Conservation (phyloP, 2,329 filamentous ascomycete genomes). For the Calcarisporium arbuscula region DNA sequence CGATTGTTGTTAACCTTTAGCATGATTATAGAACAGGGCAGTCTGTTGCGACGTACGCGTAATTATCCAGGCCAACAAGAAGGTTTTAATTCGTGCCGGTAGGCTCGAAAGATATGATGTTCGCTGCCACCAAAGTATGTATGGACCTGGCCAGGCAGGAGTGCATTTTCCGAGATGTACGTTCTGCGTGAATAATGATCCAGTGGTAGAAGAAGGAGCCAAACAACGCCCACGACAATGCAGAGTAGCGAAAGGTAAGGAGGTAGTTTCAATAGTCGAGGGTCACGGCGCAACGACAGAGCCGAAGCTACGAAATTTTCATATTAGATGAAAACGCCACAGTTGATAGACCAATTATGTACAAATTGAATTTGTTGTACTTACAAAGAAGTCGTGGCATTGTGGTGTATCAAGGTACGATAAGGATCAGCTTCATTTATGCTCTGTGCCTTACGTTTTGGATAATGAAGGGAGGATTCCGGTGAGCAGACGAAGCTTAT, state of each 20-base stretch:
- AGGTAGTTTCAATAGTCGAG: conserved; percentile 74
- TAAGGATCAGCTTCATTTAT: background rate
- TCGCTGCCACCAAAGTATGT: conserved; percentile 97
- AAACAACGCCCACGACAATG: conserved; percentile 77
- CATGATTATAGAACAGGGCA: background rate
- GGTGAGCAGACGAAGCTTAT: no score
- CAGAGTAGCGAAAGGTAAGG: conserved; percentile 83
- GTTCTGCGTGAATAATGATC: conserved; percentile 86
- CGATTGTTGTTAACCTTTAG: conserved; percentile 2
- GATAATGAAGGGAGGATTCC: no score
- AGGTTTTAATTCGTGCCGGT: conserved; percentile 74
- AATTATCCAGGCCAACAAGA: conserved; percentile 47
- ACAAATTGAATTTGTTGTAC: background rate
- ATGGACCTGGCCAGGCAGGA: conserved; percentile 92
- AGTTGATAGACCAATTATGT: background rate
- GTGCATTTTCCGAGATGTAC: conserved; percentile 96
- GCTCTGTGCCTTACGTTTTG: no score
- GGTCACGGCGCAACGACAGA: conserved; percentile 69
- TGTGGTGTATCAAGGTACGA: background rate
- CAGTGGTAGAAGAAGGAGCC: conserved; percentile 84
- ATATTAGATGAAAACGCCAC: background rate
- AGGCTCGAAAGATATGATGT: conserved; percentile 88
- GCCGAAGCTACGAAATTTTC: conserved; percentile 42
- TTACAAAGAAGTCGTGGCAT: conserved; percentile 11
- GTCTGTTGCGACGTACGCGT: conserved; percentile 35